phyloP scores from a whole-genome alignment of 805 yeast species.

The Pichia thaimueangensis region DNA sequence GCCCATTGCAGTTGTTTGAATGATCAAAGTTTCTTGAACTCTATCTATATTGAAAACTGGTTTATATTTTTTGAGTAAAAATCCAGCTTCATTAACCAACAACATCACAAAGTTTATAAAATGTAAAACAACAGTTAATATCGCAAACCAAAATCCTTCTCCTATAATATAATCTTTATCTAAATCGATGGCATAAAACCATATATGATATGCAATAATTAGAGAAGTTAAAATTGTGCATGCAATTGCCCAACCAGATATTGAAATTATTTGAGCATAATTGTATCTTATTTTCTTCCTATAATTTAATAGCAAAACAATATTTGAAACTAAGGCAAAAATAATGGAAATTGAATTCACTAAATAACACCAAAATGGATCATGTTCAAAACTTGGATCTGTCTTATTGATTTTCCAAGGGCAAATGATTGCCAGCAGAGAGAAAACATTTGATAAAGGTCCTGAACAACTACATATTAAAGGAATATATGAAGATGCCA shows the following conservation, averaged over 20 bases:
- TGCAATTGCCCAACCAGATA: constrained; percentile 60
- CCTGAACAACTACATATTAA: constrained; percentile 72
- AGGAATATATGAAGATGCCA: constrained; percentile 64
- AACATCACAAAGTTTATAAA: constrained; percentile 48
- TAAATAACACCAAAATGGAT: constrained; percentile 36
- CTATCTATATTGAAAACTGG: constrained; percentile 61
- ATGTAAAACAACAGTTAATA: constrained; percentile 58
- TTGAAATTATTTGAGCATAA: constrained; percentile 56
- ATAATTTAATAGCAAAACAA: constrained; percentile 65
- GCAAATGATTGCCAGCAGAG: constrained; percentile 64
- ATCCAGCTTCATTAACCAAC: constrained; percentile 57
- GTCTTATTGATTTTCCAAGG: constrained; percentile 45
- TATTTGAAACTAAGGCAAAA: constrained; percentile 62
- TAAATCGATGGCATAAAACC: constrained; percentile 17
- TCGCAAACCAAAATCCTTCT: constrained; percentile 78
- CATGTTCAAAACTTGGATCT: constrained; percentile 1
- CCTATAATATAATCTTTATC: constrained; percentile 29
- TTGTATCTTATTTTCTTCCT: constrained; percentile 50
- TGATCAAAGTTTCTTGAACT: constrained; percentile 68
- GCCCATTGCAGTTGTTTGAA: constrained; percentile 58
- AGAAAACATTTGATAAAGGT: constrained; percentile 69
- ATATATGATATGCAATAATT: constrained; percentile 30
- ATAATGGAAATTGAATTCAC: constrained; percentile 59
- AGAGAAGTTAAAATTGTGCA: constrained; percentile 45
- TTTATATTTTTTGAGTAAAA: constrained; percentile 51